Evolutionary conservation across 2,329 filamentous ascomycete species (phyloP), one percentile per base, ranked within the genome.

Genomic region (Verruconis gallopava): DNA sequence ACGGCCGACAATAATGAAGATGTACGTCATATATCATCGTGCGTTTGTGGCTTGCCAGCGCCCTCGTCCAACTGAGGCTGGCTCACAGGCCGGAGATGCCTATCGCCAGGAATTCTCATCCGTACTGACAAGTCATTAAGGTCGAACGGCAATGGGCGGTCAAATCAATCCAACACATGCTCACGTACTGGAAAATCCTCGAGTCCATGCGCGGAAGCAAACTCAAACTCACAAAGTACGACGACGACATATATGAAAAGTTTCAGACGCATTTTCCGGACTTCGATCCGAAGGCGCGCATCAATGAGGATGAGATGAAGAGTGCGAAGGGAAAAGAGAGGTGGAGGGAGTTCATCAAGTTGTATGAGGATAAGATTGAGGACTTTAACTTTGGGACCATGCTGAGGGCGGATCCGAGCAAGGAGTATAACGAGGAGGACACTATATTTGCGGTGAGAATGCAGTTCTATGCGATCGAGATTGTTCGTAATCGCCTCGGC

Each of bases 91-190:
- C n/a, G n/a, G n/a, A n/a, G n/a, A n/a, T n/a, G 9, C 2, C 19
- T 22, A 12, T 14, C 17, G 18, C 14, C 14, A 13, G 32, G 18
- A 3, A 21, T 9, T 2, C 4, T 13, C 20, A 13, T 38, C 15
- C 14, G 13, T 28, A 39, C 57, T 63, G 42, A 57, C 48, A 20
- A 43, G 42, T 21, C 4, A 5, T 38, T 33, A 50, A 93, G 84
- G 95, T 98, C 60, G 91, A 98, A 74, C 94, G 95, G 73, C 91
- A 96, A 64, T 98, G 98, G 56, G 91, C 91, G 21, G 91, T 98
- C 54, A 96, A 96, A 72, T 88, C 81, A 40, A 91, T 96, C 28
- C 84, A 94, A 63, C 91, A 98, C 63, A 85, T 98, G 73, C 76
- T 85, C 57, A 95, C 89, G 38, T 96, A 98, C 72, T 98, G 89